Evolutionary conservation across 2,329 filamentous ascomycete genomes (phyloP), one percentile per base, ranked within the genome.

Genomic region (Neofusicoccum sp.): DNA sequence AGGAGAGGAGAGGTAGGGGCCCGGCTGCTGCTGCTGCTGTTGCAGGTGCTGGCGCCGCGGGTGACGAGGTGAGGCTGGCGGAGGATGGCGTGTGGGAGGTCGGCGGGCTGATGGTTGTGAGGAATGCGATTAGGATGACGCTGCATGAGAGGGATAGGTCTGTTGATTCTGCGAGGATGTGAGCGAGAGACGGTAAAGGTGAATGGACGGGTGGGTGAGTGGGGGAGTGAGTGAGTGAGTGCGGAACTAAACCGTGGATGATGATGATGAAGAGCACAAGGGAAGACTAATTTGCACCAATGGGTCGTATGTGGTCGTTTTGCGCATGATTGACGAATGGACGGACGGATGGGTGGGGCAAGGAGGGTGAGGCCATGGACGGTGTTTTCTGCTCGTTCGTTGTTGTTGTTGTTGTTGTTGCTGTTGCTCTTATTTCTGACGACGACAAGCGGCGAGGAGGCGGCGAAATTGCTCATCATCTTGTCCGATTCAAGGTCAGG

Each of bases 111-210:
- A 33, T 43, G 51, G 51, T 33, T 14, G 51, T 28, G 51, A 41
- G 51, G 38, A 43, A 56, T 20, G 51, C 51, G 36, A 38, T 56
- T 14, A 16, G 51, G 26, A 56, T 56, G 51, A 56, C 51, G 28
- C 36, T 56, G 51, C 24, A 56, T n/a, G 51, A 59, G 57, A 38
- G 57, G 26, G 57, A 59, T 12, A 49, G 57, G 57, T 49, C 44
- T n/a, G 57, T 59, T 33, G 57, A 59, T 59, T 49, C 44, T 33
- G 31, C 57, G 14, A 40, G 57, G 44, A 59, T 59, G 44, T 59
- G 44, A 49, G 34, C 16, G 9, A 24, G 36, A 8, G 33, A 8
- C 6, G 3, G 8, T 20, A 16, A 26, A n/a, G 11, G 43, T 11
- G 47, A 26, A n/a, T n/a, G 12, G n/a, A 24, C 31, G 47, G 14